phyloP scores from a whole-genome alignment of 2,329 filamentous ascomycete species.

The Hypomyces rosellus region DNA sequence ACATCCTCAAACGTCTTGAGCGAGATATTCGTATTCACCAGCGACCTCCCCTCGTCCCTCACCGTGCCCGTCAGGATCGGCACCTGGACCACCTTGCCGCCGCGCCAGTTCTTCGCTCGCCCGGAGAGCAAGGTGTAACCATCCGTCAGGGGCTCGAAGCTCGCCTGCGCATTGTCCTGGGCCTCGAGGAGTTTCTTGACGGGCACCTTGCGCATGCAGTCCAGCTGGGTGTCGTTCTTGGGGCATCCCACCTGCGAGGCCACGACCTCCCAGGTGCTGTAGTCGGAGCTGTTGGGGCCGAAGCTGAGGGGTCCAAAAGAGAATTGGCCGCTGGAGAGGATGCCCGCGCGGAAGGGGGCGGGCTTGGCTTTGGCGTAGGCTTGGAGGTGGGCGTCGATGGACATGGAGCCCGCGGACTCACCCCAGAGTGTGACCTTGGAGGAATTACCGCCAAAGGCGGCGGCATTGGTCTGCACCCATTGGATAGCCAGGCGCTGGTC shows the following conservation, averaged over 20 bases:
- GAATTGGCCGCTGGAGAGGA: slow-evolving; percentile 24
- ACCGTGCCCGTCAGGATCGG: slow-evolving; percentile 21
- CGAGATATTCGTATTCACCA: slow-evolving; percentile 19
- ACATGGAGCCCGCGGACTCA: slow-evolving; percentile 26
- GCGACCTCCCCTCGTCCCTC: slow-evolving; percentile 18
- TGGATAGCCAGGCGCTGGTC: slow-evolving; percentile 22
- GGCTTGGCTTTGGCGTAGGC: slow-evolving; percentile 11
- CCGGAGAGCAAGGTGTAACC: slow-evolving; percentile 13
- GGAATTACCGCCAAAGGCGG: slow-evolving; percentile 22
- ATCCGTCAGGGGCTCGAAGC: slow-evolving; percentile 16
- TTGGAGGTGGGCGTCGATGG: slow-evolving; percentile 22
- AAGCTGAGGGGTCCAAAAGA: slow-evolving; percentile 18
- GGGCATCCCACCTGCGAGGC: slow-evolving; percentile 15
- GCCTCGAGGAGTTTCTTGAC: slow-evolving; percentile 13
- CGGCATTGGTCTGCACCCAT: slow-evolving; percentile 22
- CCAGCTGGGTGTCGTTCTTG: slow-evolving; percentile 5
- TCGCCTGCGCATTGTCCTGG: slow-evolving; percentile 4
- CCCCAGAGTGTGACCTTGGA: slow-evolving; percentile 23
- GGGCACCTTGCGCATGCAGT: slow-evolving; percentile 17
- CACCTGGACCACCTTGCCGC: slow-evolving; percentile 14
- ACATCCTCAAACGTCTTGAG: slow-evolving; percentile 15
- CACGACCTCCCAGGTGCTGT: slow-evolving; percentile 13
- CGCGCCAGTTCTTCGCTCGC: slow-evolving; percentile 17
- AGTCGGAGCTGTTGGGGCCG: slow-evolving; percentile 4
- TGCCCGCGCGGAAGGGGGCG: slow-evolving; percentile 20